Evolutionary conservation across 345 rosid genomes (phyloP), one percentile per base, ranked within the genome.

Genomic region (Brassica incana): DNA sequence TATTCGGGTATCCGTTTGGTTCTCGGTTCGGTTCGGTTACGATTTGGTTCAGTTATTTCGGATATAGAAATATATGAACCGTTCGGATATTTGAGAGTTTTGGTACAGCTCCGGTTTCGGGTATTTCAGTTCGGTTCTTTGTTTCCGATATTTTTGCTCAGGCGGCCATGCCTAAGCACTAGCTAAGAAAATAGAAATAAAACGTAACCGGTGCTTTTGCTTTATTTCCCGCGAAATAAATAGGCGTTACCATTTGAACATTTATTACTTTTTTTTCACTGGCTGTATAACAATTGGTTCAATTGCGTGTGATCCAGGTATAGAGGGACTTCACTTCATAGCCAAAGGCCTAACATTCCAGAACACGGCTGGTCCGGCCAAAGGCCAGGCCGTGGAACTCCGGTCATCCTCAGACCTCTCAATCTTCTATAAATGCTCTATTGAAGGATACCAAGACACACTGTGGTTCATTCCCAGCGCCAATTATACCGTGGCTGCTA

Each of bases 371-470:
- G 85, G 85, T 65, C 82, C 85, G 0, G 70, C 63, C 0, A 78
- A 78, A 14, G 85, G 85, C 76, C 99, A 95, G 74, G 99, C 99
- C 3, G 97, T 92, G 8, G 97, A 97, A 25, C 87, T 95, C 61
- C 85, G 97, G 65, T 91, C 99, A 25, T 90, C 91, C 56, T 88
- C 99, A 0, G 97, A 95, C 45, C 92, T 89, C 71, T 91, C 97
- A 0, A 88, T 92, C 59, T 95, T 92, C 86, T 89, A 89, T 83
- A 88, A 83, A 4, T 92, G 97, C 20, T 80, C 88, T 14, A 87
- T 95, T 8, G 89, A 86, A 67, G 97, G 97, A 4, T 92, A 91
- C 80, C 97, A 95, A 85, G 97, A 92, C 84, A 95, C 99, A 4
- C 72, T 95, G 11, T 90, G 81, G 88, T 87, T 27, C 99, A 91